These are phyloP conservation scores for Leccinum ochraceum DNA, from an alignment of 768 basidiomycete species.

Conservation along the genomic window DNA sequence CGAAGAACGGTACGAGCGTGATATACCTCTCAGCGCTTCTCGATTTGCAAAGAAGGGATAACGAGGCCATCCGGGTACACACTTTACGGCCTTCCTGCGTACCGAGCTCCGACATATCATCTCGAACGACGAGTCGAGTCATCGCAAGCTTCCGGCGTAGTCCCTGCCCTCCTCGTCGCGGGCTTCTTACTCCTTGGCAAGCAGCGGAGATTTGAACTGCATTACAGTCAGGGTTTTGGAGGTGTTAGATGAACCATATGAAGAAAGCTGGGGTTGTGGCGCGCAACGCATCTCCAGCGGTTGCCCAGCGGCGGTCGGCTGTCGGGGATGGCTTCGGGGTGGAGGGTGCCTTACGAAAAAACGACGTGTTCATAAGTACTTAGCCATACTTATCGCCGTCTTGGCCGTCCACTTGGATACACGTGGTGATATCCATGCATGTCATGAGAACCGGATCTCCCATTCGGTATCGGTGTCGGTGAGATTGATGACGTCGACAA, in stretches of 20 bases:
- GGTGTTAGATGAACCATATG: constrained; percentile 21
- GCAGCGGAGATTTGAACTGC: constrained; percentile 30
- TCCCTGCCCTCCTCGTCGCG: no score
- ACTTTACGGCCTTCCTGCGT: no score
- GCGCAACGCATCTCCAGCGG: no score
- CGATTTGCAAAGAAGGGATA: constrained; percentile 54
- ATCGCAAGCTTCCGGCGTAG: no score
- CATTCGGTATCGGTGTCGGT: constrained; percentile 21
- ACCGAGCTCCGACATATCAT: no score
- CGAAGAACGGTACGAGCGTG: constrained; percentile 93
- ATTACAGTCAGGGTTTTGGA: constrained; percentile 19
- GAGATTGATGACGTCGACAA: constrained; percentile 16
- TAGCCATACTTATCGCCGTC: constrained; percentile 13
- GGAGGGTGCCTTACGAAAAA: constrained; percentile 6
- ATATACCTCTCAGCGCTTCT: constrained; percentile 68
- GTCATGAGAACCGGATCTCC: constrained; percentile 2
- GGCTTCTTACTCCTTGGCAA: constrained; percentile 8
- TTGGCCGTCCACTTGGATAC: constrained; percentile 23
- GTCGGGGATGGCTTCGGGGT: background rate
- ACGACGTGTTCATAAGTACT: constrained; percentile 8
- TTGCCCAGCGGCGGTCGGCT: no score
- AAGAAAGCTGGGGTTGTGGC: constrained; percentile 13
- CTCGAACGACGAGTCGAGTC: no score
- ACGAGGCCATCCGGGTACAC: no score
- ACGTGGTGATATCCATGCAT: constrained; percentile 6